Base-by-base conservation (phyloP, 1,139 yeast species). In the Pichia sp. region DNA sequence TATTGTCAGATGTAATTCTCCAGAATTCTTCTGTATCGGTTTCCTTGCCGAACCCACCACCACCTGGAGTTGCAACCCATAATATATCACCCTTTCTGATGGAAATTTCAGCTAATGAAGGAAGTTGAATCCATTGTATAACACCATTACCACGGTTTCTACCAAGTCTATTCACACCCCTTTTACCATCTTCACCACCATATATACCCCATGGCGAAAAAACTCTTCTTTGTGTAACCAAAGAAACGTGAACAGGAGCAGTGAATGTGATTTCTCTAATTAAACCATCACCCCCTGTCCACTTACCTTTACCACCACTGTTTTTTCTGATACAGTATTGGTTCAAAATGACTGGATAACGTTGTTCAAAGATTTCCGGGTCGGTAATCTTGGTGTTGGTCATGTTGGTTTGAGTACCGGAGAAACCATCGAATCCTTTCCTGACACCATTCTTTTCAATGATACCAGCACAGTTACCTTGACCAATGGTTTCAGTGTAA, bases 401-500 rank as follows among this genome's bases (percentile, higher is more conserved):
- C 67, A 65, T 67, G 44, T 67, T 63, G 21, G 67, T 61, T 46
- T 67, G 72, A 28, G 66, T 64, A 34, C 69, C 72, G 28, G 59
- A 58, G 16, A 59, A 59, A 30, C 62, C 59, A 37, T 51, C 38
- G 20, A 23, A 31, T 16, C 22, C 22, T 13, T 22, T 14, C 8
- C 25, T 19, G 5, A 23, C 33, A 31, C 33, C 33, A 31, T 31
- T 23, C 14, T 14, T 11, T 24, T 24, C 27, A 11, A 17, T 24
- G 5, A 24, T 24, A 24, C 27, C 27, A 6, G 27, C 27, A 24
- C 27, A 24, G 11, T 24, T 24, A 16, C 33, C 33, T 14, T 23
- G 25, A 12, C 25, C 57, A 47, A 67, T 61, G 14, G 72, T 67
- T 45, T 67, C 72, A 26, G 62, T 58, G 41, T 64, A 66, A 3